These are phyloP conservation scores for Cyclotella choctawhatcheeana DNA, from an alignment of 108 stramenopile species.

Conservation along the genomic window DNA sequence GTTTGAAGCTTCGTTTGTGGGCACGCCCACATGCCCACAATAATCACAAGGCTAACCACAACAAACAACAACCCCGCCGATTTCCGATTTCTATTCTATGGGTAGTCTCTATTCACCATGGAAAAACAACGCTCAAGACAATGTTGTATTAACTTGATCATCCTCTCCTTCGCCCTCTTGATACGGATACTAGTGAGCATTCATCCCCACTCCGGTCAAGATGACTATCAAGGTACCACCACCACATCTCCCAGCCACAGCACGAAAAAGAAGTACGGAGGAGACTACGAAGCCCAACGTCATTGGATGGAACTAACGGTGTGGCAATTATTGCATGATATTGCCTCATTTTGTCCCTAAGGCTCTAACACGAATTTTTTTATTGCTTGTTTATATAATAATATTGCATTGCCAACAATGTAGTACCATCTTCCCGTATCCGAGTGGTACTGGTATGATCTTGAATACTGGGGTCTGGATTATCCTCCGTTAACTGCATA, in stretches of 20 bases:
- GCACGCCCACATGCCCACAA: no score
- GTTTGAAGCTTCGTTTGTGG: no score
- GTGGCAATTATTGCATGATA: no score
- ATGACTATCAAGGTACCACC: conserved; percentile 64
- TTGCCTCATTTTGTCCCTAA: no score
- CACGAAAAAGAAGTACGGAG: conserved; percentile 62
- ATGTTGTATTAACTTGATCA: not conserved
- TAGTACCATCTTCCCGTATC: conserved; percentile 72
- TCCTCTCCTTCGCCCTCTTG: conserved; percentile 33
- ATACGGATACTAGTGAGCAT: conserved; percentile 71
- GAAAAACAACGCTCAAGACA: no score
- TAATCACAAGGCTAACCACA: no score
- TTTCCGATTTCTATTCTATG: no score
- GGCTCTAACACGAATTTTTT: no score
- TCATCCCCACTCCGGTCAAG: conserved; percentile 84
- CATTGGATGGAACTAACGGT: conserved; percentile 99
- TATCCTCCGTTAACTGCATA: conserved; percentile 96
- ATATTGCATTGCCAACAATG: no score
- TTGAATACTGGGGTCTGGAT: conserved; percentile 95
- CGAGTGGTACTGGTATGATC: conserved; percentile 93
- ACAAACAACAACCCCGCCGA: no score
- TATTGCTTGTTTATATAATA: no score
- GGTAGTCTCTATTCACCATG: no score
- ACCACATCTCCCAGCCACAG: not conserved
- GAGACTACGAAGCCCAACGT: conserved; percentile 97